phyloP scores from a whole-genome alignment of 768 basidiomycete species.

The Holtermanniella nyarrowii region DNA sequence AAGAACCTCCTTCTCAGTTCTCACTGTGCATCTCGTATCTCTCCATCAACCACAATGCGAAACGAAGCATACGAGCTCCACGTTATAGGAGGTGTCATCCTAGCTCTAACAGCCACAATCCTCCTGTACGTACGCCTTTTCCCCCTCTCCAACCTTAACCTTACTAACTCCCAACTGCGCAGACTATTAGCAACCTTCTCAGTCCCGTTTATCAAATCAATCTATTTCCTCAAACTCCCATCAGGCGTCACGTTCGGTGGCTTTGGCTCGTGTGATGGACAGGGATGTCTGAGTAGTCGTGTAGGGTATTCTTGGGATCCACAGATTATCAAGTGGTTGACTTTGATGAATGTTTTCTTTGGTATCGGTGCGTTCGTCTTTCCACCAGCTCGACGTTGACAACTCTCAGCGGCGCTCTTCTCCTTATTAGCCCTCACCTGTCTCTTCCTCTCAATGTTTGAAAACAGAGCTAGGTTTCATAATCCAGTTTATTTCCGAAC shows the following conservation, averaged over 20 bases:
- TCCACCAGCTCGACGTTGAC: not conserved
- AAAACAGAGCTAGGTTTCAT: slow-evolving; percentile 17
- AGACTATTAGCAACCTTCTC: slow-evolving; percentile 31
- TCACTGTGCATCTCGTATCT: no score
- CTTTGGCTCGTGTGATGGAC: slow-evolving; percentile 17
- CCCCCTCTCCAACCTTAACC: not conserved
- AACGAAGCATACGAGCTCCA: slow-evolving; percentile 5
- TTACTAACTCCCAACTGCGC: not conserved
- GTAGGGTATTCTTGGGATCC: slow-evolving; percentile 14
- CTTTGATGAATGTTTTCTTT: slow-evolving; percentile 16
- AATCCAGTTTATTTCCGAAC: slow-evolving; percentile 25
- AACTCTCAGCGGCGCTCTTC: slow-evolving; percentile 13
- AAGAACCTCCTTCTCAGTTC: no score
- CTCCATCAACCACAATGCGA: not conserved
- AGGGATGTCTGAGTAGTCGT: not conserved
- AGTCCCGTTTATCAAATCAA: slow-evolving; percentile 27
- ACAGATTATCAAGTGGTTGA: slow-evolving; percentile 18
- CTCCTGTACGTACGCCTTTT: slow-evolving; percentile 6
- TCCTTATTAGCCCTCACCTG: slow-evolving; percentile 18
- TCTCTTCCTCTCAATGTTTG: slow-evolving; percentile 16
- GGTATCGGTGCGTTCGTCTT: slow-evolving; percentile 14
- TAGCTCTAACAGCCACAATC: slow-evolving; percentile 8
- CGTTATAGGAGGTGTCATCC: slow-evolving; percentile 15
- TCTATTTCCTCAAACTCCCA: slow-evolving; percentile 23
- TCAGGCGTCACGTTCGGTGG: slow-evolving; percentile 12